These are phyloP conservation scores for Ogataea henricii DNA, from an alignment of 805 yeast genomes.

Conservation along the genomic window DNA sequence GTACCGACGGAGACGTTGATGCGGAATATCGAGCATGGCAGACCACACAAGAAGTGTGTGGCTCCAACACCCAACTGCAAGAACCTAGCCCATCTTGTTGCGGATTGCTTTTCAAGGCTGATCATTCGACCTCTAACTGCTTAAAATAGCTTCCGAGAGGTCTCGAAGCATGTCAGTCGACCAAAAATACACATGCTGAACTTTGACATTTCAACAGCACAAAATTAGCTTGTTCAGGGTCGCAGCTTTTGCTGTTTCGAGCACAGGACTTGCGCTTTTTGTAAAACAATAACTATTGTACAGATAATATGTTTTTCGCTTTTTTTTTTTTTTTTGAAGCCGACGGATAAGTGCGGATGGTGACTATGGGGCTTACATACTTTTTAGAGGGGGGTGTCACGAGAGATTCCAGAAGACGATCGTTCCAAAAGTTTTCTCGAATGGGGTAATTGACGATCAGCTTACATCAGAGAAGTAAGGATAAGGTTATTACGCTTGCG, in stretches of 20 bases:
- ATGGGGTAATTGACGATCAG: no score
- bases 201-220: neutral
- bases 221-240: neutral
- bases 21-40: no score
- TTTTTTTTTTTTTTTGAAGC: neutral
- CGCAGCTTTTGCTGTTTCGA: neutral
- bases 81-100: neutral
- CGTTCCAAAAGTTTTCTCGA: neutral
- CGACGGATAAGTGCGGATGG: conserved; percentile 4
- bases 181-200: neutral
- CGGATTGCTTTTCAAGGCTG: neutral
- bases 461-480: no score
- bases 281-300: neutral
- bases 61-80: neutral
- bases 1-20: neutral
- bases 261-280: conserved; percentile 2
- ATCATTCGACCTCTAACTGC: neutral
- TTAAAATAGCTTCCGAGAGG: neutral
- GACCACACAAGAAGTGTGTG: no score
- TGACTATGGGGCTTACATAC: neutral
- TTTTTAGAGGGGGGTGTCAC: neutral
- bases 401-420: neutral
- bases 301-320: neutral
- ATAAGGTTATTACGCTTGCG: no score
- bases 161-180: neutral